Conservation (phyloP, 768 basidiomycete species). For the Tricholoma sp. region DNA sequence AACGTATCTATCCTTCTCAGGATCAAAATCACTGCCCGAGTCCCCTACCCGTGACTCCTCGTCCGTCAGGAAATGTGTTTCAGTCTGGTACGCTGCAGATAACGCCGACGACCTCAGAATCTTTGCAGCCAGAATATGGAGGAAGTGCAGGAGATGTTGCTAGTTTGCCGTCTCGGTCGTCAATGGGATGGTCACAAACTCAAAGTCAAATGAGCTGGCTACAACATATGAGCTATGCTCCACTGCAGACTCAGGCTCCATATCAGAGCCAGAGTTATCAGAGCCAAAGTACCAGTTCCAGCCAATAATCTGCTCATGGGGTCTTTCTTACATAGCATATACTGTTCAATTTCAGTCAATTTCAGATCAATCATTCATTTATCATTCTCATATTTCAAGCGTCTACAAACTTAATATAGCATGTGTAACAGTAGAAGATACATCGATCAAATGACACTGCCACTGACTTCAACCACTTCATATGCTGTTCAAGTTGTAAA, state of each 20-base stretch:
- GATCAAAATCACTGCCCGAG: neutral
- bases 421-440: no score
- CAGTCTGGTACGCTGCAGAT: slow-evolving; percentile 24
- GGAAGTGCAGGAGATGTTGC: neutral
- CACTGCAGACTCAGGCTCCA: slow-evolving; percentile 50
- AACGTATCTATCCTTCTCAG: neutral
- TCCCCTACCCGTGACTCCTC: neutral
- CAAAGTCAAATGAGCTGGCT: slow-evolving; percentile 13
- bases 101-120: slow-evolving; percentile 4
- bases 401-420: no score
- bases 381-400: no score
- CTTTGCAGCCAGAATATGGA: neutral
- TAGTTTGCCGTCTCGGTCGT: slow-evolving; percentile 7
- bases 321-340: neutral
- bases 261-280: slow-evolving; percentile 49
- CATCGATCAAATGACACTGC: neutral
- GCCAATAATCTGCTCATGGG: slow-evolving; percentile 17
- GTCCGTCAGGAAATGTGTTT: slow-evolving; percentile 9
- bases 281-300: slow-evolving; percentile 34
- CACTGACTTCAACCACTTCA: neutral
- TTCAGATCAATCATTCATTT: no score
- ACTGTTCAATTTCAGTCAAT: neutral
- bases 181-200: slow-evolving; percentile 16
- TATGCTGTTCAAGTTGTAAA: no score
- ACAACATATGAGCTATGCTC: slow-evolving; percentile 26